Evolutionary conservation across 176 grass and related monocot species (phyloP), one percentile per base, ranked within the genome.

Genomic region (Bothriochloa decipiens): DNA sequence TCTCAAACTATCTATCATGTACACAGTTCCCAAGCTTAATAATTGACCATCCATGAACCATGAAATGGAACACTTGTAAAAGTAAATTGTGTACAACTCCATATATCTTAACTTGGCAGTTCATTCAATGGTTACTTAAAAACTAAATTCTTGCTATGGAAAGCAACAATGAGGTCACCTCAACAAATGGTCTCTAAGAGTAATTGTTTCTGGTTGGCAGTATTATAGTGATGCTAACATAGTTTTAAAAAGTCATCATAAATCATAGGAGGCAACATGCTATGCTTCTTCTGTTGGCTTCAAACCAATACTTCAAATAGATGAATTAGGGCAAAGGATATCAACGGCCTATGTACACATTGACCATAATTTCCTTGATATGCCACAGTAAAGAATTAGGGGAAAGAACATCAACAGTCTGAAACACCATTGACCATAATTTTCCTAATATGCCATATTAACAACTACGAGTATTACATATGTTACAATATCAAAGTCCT

Each of bases 161-260:
- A 78, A 78, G n/a, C 11, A 72, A 72, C n/a, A 43, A 77, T 25
- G 53, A 63, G 65, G 20, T 53, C 41, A 83, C 72, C 8, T 16
- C 29, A 64, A 64, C 61, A 64, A 17, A 20, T 68, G 33, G 17
- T 35, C 49, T 58, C 36, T 46, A 74, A 61, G n/a, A 60, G 57
- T 11, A 61, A 61, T 47, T 58, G 45, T 11, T 29, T n/a, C 23
- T 55, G 9, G 9, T 41, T 83, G n/a, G 65, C 26, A 64, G 8
- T 20, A 46, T 75, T 64, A 43, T 18, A 84, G 43, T 67, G 0
- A 78, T 41, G 27, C 25, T 80, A 22, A n/a, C 2, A 52, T 67
- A 63, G 37, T 52, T 18, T 4, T 16, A 42, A 29, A n/a, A 47
- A 11, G 45, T 53, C 37, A 20, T 58, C 53, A 58, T 58, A 58